Evolutionary conservation across 495 filamentous ascomycete species (phyloP).

Genomic region (Aspergillus hancockii): DNA sequence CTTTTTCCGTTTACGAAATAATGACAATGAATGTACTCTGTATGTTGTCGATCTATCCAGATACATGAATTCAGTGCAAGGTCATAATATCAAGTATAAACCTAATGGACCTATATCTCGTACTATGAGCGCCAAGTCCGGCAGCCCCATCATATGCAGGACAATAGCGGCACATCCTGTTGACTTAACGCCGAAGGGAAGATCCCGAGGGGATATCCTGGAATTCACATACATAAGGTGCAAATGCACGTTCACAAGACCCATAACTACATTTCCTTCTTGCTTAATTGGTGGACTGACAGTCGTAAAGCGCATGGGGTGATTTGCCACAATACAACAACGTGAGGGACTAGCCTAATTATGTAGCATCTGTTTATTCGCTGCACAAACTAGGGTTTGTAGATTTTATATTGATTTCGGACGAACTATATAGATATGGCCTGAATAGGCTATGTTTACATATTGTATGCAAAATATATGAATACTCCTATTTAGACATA

Average conservation of each 20-base stretch:
- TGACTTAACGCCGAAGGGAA: slow-evolving; percentile 5
- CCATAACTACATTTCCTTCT: neutral
- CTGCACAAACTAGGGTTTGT: neutral
- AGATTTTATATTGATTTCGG: neutral
- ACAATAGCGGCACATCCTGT: neutral
- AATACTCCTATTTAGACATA: neutral
- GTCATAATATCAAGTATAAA: neutral
- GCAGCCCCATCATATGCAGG: slow-evolving; percentile 5
- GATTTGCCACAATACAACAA: neutral
- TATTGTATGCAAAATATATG: neutral
- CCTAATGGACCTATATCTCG: neutral
- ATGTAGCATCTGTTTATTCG: neutral
- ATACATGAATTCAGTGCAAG: neutral
- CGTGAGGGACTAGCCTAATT: neutral
- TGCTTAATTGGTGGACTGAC: slow-evolving; percentile 5
- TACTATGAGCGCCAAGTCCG: neutral
- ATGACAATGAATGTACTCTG: neutral
- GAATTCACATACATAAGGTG: slow-evolving; percentile 1
- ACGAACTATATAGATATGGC: neutral
- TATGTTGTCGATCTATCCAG: neutral
- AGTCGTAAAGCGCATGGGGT: neutral
- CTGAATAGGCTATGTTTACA: neutral
- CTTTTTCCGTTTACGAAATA: neutral
- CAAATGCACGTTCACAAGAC: slow-evolving; percentile 2
- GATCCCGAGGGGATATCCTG: neutral